These are phyloP conservation scores for Saturnispora mendoncae DNA, from an alignment of 805 yeast genomes.

Conservation along the genomic window DNA sequence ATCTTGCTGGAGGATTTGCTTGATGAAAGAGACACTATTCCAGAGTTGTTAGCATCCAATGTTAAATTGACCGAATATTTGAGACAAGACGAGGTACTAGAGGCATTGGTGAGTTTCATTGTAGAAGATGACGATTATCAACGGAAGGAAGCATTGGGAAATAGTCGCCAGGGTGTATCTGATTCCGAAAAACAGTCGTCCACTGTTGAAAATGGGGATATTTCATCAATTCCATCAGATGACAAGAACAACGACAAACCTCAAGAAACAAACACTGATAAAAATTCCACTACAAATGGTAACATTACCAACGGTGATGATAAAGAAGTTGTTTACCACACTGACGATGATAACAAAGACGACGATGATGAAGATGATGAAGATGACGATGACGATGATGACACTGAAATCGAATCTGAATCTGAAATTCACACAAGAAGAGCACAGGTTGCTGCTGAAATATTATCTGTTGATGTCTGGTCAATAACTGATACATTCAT, in stretches of 20 bases:
- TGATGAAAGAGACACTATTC: slow-evolving; percentile 67
- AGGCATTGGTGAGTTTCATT: slow-evolving; percentile 58
- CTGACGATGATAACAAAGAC: slow-evolving; percentile 4
- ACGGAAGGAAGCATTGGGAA: slow-evolving; percentile 10
- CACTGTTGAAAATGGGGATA: slow-evolving; percentile 1
- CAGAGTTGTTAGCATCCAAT: slow-evolving; percentile 65
- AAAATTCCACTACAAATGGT: neutral
- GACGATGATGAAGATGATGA: slow-evolving; percentile 11
- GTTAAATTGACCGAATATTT: slow-evolving; percentile 69
- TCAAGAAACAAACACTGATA: neutral
- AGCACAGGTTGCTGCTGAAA: slow-evolving; percentile 77
- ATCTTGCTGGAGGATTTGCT: slow-evolving; percentile 48
- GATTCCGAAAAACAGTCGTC: slow-evolving; percentile 1
- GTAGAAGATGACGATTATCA: slow-evolving; percentile 41
- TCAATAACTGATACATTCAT: slow-evolving; percentile 83
- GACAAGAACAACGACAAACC: neutral
- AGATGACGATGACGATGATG: slow-evolving; percentile 13
- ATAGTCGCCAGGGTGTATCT: neutral
- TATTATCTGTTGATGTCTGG: slow-evolving; percentile 89
- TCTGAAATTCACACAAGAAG: slow-evolving; percentile 30
- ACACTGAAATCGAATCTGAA: slow-evolving; percentile 21
- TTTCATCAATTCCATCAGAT: neutral
- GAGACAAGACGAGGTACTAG: slow-evolving; percentile 67
- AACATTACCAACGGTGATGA: slow-evolving; percentile 15
- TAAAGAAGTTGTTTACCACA: slow-evolving; percentile 3